Evolutionary conservation across 257 asterid species (phyloP), one percentile per base, ranked within the genome.

Genomic region (Ocimum tenuiflorum): DNA sequence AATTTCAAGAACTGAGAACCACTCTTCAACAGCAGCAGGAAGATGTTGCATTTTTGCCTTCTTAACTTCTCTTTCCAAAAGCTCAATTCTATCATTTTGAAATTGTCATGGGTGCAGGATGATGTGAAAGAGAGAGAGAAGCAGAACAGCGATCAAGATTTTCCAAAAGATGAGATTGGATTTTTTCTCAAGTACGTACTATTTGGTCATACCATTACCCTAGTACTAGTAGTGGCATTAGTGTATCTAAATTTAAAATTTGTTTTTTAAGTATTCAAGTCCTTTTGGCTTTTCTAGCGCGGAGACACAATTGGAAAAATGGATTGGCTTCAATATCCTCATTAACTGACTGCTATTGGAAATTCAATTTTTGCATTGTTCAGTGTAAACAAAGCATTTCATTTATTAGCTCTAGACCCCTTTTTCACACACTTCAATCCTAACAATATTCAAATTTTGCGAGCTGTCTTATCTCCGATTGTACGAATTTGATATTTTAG

Each of bases 1-100:
- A 90, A 67, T 92, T 92, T 81, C 91, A 88, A 90, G 94, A 81
- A 51, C 83, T 90, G 67, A 84, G 84, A 73, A 83, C 74, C 70
- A 89, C 95, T 61, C 97, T 92, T 70, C 91, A 88, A 70, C 96
- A 92, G 78, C 99, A 92, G 80, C 99, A 92, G 73, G 95, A 89
- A 60, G 99, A 92, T 77, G 99, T 86, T 14, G 67, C 88, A 8
- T 38, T 11, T 17, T 14, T 20, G 55, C 19, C 52, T 42, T 38
- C 7, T 2, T 1, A 27, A 13, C 8, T 2, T 27, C 19, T 17
- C 51, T 42, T 0, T 67, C 33, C 8, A 47, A 57, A 22, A 45
- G 69, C 60, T 81, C 46, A 49, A 31, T 43, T 50, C 49, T 49
- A 45, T 61, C 69, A 68, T 61, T 13, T 59, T 73, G 13, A 76